Percentiles rank a stretch among this genome's conserved stretches.
Evolutionary conservation across 2,329 filamentous ascomycete species (phyloP).

Genomic region (Alternaria sp.): DNA sequence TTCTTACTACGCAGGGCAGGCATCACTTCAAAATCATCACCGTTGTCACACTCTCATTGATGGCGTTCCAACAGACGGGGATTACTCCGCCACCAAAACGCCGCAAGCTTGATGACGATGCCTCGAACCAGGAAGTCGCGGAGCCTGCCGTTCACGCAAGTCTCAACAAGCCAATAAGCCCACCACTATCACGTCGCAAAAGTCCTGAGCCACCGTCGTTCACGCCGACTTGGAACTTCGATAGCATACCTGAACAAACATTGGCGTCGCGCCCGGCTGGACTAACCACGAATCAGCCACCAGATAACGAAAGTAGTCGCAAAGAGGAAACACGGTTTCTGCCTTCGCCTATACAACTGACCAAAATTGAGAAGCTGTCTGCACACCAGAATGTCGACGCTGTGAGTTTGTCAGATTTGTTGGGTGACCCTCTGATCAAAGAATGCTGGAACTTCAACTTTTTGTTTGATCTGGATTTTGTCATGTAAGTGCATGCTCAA

Average conservation of each 20-base stretch:
- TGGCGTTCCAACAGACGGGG: constrained; percentile 16
- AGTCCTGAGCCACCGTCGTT: constrained; percentile 3
- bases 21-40: background rate
- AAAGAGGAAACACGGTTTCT: constrained; percentile 33
- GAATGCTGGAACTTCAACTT: constrained; percentile 78
- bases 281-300: background rate
- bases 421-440: constrained; percentile 77
- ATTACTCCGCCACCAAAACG: constrained; percentile 35
- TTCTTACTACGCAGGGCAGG: background rate
- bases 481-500: constrained; percentile 56
- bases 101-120: constrained; percentile 30
- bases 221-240: constrained; percentile 26
- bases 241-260: constrained; percentile 26
- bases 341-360: constrained; percentile 76
- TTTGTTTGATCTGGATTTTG: constrained; percentile 69
- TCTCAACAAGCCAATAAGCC: constrained; percentile 41
- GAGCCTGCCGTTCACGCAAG: constrained; percentile 14
- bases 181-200: constrained; percentile 32
- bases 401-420: constrained; percentile 70
- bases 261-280: background rate
- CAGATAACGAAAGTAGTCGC: background rate
- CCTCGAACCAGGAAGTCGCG: constrained; percentile 8
- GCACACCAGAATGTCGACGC: constrained; percentile 70
- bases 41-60: constrained; percentile 4
- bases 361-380: constrained; percentile 71